Percentiles rank a stretch among this genome's conserved stretches.
Conservation (phyloP, 2,329 filamentous ascomycete genomes). For the Pseudocercospora pini-densiflorae region DNA sequence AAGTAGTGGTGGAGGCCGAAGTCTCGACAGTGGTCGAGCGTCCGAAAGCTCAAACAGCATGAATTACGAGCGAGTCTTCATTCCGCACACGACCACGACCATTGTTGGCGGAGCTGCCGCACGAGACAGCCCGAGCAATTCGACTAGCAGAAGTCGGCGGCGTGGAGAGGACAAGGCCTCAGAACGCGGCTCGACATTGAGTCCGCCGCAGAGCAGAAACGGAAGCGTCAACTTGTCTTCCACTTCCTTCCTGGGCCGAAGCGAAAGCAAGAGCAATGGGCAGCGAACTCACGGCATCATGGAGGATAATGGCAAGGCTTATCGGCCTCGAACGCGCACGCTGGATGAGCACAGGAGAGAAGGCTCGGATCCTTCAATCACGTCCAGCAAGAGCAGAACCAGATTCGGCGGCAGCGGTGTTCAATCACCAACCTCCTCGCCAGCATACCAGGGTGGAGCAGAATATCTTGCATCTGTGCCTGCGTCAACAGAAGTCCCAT, state of each 20-base stretch:
- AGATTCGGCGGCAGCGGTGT: constrained; percentile 75
- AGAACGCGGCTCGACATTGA: constrained; percentile 21
- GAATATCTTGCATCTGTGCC: constrained; percentile 41
- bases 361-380: constrained; percentile 46
- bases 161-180: constrained; percentile 17
- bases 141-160: constrained; percentile 28
- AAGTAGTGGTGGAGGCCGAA: constrained; percentile 7
- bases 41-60: constrained; percentile 34
- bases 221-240: constrained; percentile 28
- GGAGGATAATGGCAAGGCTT: constrained; percentile 22
- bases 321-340: constrained; percentile 56
- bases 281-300: constrained; percentile 28
- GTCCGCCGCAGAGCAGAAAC: constrained; percentile 33
- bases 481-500: constrained; percentile 32
- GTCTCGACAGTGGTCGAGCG: constrained; percentile 22
- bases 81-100: constrained; percentile 37
- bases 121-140: constrained; percentile 22
- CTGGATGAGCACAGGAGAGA: constrained; percentile 53
- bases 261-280: constrained; percentile 35
- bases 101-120: constrained; percentile 31
- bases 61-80: constrained; percentile 37
- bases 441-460: constrained; percentile 50
- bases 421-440: constrained; percentile 62
- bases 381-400: constrained; percentile 56
- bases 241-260: constrained; percentile 28